These are phyloP conservation scores for Mycotypha africana DNA, from an alignment of 371 early-diverging fungal species.

Conservation along the genomic window DNA sequence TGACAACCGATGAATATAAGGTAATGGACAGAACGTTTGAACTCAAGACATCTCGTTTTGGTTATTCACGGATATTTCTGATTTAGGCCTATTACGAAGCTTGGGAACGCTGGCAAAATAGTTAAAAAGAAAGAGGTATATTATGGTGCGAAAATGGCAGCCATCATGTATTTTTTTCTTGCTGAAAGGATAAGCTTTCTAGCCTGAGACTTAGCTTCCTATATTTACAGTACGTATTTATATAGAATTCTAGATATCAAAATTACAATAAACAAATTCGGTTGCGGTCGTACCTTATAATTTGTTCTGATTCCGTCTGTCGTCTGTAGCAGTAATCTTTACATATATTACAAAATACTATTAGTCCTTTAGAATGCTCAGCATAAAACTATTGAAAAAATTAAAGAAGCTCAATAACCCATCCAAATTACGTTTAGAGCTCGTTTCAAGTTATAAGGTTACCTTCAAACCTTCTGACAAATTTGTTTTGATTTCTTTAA, in stretches of 20 bases:
- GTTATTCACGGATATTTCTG: not conserved
- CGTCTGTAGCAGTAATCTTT: conserved; percentile 65
- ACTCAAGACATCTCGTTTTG: too few species aligned
- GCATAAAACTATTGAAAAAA: conserved; percentile 68
- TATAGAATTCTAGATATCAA: too few species aligned
- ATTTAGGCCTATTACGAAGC: conserved; percentile 45
- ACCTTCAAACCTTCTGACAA: conserved; percentile 64
- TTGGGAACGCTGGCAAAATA: conserved; percentile 42
- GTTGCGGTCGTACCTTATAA: conserved; percentile 14
- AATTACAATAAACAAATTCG: too few species aligned
- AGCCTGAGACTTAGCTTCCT: conserved; percentile 5
- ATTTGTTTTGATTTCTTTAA: conserved; percentile 59
- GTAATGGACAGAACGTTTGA: too few species aligned
- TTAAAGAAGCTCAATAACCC: too few species aligned
- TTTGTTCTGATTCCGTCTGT: conserved; percentile 51
- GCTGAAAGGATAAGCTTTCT: conserved; percentile 1
- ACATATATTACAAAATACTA: conserved; percentile 53
- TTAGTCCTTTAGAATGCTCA: conserved; percentile 58
- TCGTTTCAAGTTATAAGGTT: too few species aligned
- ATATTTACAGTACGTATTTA: too few species aligned
- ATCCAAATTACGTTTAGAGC: too few species aligned
- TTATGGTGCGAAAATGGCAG: too few species aligned
- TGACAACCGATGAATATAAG: conserved; percentile 59
- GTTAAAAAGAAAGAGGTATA: not conserved
- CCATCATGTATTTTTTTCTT: not conserved